A percentile compares a stretch with the other conserved stretches of the same genome.
phyloP scores from a whole-genome alignment of 2,329 filamentous ascomycete genomes.

The Epichloe elymi region DNA sequence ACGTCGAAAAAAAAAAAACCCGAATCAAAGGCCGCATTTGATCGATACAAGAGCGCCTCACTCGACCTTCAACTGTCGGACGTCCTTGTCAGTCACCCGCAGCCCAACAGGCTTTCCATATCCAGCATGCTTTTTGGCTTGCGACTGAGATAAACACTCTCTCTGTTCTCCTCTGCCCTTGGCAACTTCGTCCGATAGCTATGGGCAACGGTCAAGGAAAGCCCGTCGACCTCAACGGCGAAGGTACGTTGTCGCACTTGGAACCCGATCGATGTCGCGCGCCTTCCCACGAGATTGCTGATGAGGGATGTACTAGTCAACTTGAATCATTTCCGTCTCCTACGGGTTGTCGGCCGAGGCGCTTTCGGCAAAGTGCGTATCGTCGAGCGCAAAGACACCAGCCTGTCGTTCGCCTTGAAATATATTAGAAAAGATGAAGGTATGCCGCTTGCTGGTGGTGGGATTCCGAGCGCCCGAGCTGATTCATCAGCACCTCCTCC shows the following conservation, averaged over 20 bases:
- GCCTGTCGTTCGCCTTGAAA: slow-evolving; percentile 87
- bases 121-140: slow-evolving; percentile 14
- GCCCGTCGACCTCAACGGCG: slow-evolving; percentile 80
- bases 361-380: slow-evolving; percentile 98
- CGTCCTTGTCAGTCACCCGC: background rate
- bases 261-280: slow-evolving; percentile 1
- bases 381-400: slow-evolving; percentile 92
- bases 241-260: slow-evolving; percentile 46
- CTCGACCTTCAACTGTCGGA: background rate
- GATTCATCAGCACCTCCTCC: too few species aligned
- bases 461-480: background rate
- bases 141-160: slow-evolving; percentile 12
- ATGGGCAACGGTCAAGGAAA: slow-evolving; percentile 98
- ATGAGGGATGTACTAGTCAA: slow-evolving; percentile 48
- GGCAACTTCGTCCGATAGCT: slow-evolving; percentile 32
- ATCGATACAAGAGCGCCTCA: background rate
- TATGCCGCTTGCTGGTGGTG: slow-evolving; percentile 24
- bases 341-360: slow-evolving; percentile 92
- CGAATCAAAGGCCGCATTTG: background rate
- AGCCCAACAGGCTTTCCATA: slow-evolving; percentile 4
- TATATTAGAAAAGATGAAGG: slow-evolving; percentile 99
- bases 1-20: background rate
- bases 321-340: slow-evolving; percentile 89
- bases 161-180: slow-evolving; percentile 13
- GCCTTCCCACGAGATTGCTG: background rate